These are phyloP conservation scores for Graphilbum ipis-grandicollis DNA, from an alignment of 2,329 filamentous ascomycete genomes.

Conservation along the genomic window DNA sequence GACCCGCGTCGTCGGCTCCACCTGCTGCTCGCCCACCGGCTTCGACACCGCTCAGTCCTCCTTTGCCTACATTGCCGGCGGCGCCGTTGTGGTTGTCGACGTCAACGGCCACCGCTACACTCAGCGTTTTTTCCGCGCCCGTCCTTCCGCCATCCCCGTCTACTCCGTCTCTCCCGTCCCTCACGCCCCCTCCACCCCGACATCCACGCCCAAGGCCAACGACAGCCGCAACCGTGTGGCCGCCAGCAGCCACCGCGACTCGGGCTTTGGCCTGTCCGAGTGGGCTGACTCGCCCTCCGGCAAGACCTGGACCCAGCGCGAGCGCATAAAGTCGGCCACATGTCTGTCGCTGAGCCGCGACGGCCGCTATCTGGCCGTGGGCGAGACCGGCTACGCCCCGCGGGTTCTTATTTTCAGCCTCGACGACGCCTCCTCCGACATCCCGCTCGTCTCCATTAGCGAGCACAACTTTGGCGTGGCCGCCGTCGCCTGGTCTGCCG, in stretches of 20 bases:
- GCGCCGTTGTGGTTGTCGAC: constrained; percentile 78
- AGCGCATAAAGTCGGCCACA: constrained; percentile 86
- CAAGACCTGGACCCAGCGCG: constrained; percentile 73
- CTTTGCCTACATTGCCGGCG: constrained; percentile 86
- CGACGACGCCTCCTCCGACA: constrained; percentile 62
- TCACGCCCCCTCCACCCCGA: constrained; percentile 30
- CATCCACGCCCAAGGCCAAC: constrained; percentile 41
- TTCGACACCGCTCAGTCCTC: constrained; percentile 65
- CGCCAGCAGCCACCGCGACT: constrained; percentile 24
- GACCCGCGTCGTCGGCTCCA: constrained; percentile 79
- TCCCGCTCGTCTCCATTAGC: constrained; percentile 66
- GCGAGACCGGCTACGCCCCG: constrained; percentile 88
- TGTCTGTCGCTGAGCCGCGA: constrained; percentile 79
- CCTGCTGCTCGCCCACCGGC: constrained; percentile 65
- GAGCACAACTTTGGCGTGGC: constrained; percentile 86
- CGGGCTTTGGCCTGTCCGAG: constrained; percentile 25
- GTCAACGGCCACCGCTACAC: constrained; percentile 49
- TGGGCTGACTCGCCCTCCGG: constrained; percentile 46
- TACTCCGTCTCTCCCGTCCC: constrained; percentile 36
- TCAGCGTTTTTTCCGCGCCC: constrained; percentile 82
- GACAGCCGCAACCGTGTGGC: constrained; percentile 43
- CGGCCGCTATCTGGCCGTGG: constrained; percentile 74
- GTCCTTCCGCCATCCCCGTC: constrained; percentile 56
- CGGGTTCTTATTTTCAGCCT: constrained; percentile 81
- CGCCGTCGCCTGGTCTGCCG: constrained; percentile 74